Percentiles rank a stretch among this genome's conserved stretches.
phyloP scores from a whole-genome alignment of 108 stramenopile genomes.

The Cylindrotheca fusiformis region DNA sequence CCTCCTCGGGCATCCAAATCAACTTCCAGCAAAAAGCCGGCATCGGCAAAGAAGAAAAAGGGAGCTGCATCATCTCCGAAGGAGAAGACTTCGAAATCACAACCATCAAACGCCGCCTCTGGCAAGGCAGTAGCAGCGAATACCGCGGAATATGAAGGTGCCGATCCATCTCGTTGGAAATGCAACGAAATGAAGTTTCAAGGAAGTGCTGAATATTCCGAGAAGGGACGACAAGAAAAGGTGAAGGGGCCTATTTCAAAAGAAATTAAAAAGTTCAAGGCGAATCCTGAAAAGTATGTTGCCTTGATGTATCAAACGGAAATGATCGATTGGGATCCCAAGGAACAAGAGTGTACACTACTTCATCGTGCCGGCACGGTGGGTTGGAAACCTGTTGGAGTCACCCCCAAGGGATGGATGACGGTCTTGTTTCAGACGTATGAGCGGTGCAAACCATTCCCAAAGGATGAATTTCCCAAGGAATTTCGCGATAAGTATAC shows the following conservation, averaged over 20 bases:
- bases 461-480: slow-evolving; percentile 16
- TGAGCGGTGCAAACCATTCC: slow-evolving; percentile 15
- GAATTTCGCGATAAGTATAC: slow-evolving; percentile 23
- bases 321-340: slow-evolving; percentile 9
- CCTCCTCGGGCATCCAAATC: too few species aligned
- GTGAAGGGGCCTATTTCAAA: neutral
- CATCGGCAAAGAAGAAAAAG: too few species aligned
- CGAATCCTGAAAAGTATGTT: slow-evolving; percentile 9
- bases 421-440: slow-evolving; percentile 19
- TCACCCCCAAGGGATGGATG: slow-evolving; percentile 9
- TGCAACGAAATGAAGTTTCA: slow-evolving; percentile 5
- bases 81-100: neutral
- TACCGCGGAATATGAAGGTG: neutral
- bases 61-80: neutral
- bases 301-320: slow-evolving; percentile 17
- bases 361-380: slow-evolving; percentile 15
- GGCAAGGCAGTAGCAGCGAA: neutral
- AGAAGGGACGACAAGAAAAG: neutral
- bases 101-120: slow-evolving; percentile 3
- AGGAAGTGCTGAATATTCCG: slow-evolving; percentile 4
- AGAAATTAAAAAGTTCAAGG: slow-evolving; percentile 13
- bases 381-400: slow-evolving; percentile 9
- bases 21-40: too few species aligned
- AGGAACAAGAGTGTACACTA: slow-evolving; percentile 23
- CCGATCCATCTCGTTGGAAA: slow-evolving; percentile 11